Base-by-base conservation (phyloP, 306 rosid genomes). In the Trifolium subterraneum region DNA sequence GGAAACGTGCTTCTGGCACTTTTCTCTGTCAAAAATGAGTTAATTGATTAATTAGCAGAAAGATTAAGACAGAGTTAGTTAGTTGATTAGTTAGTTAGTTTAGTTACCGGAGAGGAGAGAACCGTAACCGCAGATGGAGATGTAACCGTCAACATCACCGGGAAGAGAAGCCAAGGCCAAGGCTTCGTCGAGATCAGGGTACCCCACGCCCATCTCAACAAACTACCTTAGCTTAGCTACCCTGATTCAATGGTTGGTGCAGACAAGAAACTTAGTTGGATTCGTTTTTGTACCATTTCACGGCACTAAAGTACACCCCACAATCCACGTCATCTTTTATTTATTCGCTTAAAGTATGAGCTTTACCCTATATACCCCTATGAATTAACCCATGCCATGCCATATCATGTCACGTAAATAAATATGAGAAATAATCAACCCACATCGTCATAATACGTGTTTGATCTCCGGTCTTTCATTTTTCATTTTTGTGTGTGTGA, bases 1-100 rank as follows among this genome's bases (percentile, higher is more conserved):
- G 98, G 97, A 63, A 91, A 93, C 1, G 98, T 91, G 75, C 82
- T 83, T 79, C 93, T 78, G 56, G 98, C 94, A 67, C 98, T 93
- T 80, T 52, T 88, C 85, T 87, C 96, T 91, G 88, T 29, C 6
- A 29, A 29, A 29, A 4, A 29, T 29, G 33, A 29, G 25, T 22
- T 22, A 22, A 22, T 22, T 22, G 25, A 22, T 22, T 4, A 48
- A 44, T 13, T 1, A 45, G 51, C 15, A 4, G 50, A 29, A 29
- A 4, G 31, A 27, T 4, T 27, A 27, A 27, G 4, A 27, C 31
- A 27, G 5, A 27, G 31, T 27, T 0, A 35, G 38, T 31, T 31
- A 35, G 2, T 5, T 5, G 7, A 7, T 1, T 35, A 7, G 10
- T 35, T 35, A 35, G 18, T 16, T 14, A 8, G 29, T 44, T 60